Evolutionary conservation across 2,329 filamentous ascomycete genomes (phyloP).

Genomic region (Chaetomium globosum): DNA sequence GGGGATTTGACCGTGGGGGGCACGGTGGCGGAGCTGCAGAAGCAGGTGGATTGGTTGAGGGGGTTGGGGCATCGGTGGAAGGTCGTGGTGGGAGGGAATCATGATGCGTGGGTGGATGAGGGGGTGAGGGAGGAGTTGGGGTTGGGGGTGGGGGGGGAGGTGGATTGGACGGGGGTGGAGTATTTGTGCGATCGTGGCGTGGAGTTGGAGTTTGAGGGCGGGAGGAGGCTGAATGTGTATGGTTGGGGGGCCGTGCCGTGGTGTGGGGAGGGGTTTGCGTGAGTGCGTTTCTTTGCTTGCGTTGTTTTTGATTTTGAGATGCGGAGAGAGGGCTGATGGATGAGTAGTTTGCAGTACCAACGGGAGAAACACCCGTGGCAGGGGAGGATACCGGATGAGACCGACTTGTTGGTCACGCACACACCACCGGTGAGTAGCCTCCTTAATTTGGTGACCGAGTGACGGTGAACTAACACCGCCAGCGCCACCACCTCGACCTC

Average conservation of each 20-base stretch:
- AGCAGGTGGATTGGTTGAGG: conserved; percentile 80
- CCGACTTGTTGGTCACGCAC: conserved; percentile 81
- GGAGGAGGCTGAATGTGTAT: conserved; percentile 69
- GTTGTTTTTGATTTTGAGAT: not conserved
- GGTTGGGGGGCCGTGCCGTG: conserved; percentile 79
- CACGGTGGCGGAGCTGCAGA: conserved; percentile 72
- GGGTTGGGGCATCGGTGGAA: conserved; percentile 65
- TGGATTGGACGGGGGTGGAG: conserved; percentile 69
- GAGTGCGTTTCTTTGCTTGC: conserved; percentile 13
- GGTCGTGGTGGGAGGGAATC: conserved; percentile 82
- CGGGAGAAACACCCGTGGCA: conserved; percentile 69
- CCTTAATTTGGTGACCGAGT: not conserved
- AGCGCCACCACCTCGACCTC: conserved; percentile 69
- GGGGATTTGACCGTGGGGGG: conserved; percentile 81
- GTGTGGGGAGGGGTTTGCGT: conserved; percentile 70
- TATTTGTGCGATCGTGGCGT: conserved; percentile 74
- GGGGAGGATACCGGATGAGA: conserved; percentile 68
- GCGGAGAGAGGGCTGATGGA: not conserved
- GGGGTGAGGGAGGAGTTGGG: conserved; percentile 57
- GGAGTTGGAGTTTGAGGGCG: conserved; percentile 63
- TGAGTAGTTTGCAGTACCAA: conserved; percentile 72
- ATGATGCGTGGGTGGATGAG: conserved; percentile 83
- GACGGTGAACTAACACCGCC: conserved; percentile 2
- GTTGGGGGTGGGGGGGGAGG: conserved; percentile 55
- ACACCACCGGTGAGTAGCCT: conserved; percentile 64